phyloP scores from a whole-genome alignment of 768 basidiomycete genomes.

The Infundibulicybe gibba region DNA sequence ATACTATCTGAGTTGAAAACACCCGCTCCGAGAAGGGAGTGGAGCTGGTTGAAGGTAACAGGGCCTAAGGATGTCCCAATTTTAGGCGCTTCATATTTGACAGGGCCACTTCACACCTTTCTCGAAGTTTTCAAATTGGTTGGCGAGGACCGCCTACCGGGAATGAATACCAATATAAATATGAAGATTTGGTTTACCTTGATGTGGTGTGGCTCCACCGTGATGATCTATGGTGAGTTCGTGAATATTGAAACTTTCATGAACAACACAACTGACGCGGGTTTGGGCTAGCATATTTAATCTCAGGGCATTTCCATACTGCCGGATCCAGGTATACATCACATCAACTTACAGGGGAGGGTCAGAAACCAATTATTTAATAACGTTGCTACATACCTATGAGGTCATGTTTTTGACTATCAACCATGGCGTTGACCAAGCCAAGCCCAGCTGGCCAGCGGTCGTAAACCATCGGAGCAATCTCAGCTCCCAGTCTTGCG shows the following conservation, averaged over 20 bases:
- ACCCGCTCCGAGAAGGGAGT: constrained; percentile 45
- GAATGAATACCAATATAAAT: not conserved
- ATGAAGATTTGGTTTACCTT: constrained; percentile 10
- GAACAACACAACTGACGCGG: constrained; percentile 20
- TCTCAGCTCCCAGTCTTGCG: not conserved
- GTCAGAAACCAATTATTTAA: not conserved
- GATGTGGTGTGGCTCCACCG: constrained; percentile 40
- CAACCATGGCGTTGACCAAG: not conserved
- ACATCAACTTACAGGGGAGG: constrained; percentile 18
- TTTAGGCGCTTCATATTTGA: not conserved
- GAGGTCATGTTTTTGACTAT: not conserved
- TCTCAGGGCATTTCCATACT: constrained; percentile 20
- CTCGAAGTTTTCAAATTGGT: constrained; percentile 31
- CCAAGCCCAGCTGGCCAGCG: not conserved
- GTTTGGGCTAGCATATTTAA: constrained; percentile 32
- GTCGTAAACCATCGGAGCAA: not conserved
- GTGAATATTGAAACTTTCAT: not conserved
- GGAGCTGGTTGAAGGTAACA: constrained; percentile 9
- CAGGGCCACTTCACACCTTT: constrained; percentile 19
- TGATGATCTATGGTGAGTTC: constrained; percentile 31
- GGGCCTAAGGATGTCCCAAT: constrained; percentile 8
- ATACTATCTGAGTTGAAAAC: constrained; percentile 59
- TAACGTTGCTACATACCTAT: not conserved
- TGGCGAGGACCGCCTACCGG: constrained; percentile 26
- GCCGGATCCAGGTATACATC: constrained; percentile 16